Base-by-base conservation (phyloP, 176 grass and related monocot species). In the Tuctoria greenei region DNA sequence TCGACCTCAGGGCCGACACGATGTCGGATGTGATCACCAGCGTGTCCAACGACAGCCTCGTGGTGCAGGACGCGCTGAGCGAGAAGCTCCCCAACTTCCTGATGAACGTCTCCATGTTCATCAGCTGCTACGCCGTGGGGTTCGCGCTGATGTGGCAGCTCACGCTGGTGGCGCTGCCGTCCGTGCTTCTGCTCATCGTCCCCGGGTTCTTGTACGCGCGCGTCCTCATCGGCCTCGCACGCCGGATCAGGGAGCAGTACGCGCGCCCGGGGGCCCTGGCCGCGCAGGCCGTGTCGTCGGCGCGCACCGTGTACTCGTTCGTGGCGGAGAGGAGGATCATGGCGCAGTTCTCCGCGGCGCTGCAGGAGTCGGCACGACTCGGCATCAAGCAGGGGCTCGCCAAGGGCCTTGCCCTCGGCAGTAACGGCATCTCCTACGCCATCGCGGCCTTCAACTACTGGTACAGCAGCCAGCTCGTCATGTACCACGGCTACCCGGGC, bases 401-500 rank as follows among this genome's bases (percentile, higher is more conserved):
- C 23, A 90, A 90, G 72, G 88, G 88, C 37, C 23, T 90, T 50
- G 88, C 75, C 21, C 58, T 90, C 16, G 88, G 88, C 20, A 90
- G 79, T 64, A 90, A 90, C 23, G 74, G 83, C 74, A 72, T 90
- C 36, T 23, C 82, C 80, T 94, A 88, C 69, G 52, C 91, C 42
- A 92, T 99, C 63, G 92, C 76, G 66, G 95, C 95, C 0, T 99
- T 99, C 81, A 83, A 77, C 60, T 42, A 85, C 28, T 99, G 91
- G 95, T 99, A 99, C 20, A 87, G 95, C 34, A 95, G 95, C 82
- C 85, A 69, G 3, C 91, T 99, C 12, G 89, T 95, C 84, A 95
- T 99, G 91, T 92, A 95, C 86, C 91, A 92, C 31, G 91, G 89
- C 4, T 78, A 74, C 27, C 21, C 77, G 54, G 95, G 91, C 11